phyloP scores from a whole-genome alignment of 306 rosid species.

The Ceratonia siliqua region DNA sequence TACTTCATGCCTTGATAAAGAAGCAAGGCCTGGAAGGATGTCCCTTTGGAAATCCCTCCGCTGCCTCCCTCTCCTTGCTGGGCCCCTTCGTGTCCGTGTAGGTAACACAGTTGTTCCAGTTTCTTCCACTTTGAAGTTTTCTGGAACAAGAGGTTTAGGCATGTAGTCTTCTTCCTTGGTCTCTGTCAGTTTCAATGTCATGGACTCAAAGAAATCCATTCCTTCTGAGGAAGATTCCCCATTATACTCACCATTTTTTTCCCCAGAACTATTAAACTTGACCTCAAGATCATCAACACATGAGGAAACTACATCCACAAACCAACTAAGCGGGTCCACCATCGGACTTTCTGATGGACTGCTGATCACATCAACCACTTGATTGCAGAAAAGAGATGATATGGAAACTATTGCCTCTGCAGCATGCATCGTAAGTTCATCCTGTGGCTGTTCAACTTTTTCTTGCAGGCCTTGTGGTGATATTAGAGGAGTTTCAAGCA shows the following conservation, averaged over 20 bases:
- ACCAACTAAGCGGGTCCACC: conserved; percentile 64
- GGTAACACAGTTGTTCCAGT: conserved; percentile 48
- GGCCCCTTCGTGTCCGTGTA: conserved; percentile 73
- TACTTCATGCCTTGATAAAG: conserved; percentile 93
- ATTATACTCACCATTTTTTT: conserved; percentile 34
- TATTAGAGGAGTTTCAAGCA: conserved; percentile 40
- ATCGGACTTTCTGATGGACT: conserved; percentile 47
- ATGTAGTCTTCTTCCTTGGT: conserved; percentile 87
- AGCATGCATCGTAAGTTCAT: conserved; percentile 64
- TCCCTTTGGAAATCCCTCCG: conserved; percentile 97
- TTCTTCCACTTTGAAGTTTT: conserved; percentile 67
- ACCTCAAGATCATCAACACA: conserved; percentile 49
- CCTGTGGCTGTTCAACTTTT: conserved; percentile 41
- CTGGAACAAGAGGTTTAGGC: conserved; percentile 89
- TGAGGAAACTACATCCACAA: conserved; percentile 66
- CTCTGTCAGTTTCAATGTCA: conserved; percentile 70
- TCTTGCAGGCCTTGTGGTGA: conserved; percentile 30
- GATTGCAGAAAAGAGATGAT: conserved; percentile 49
- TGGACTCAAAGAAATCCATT: conserved; percentile 72
- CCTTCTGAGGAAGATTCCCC: conserved; percentile 48
- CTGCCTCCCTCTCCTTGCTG: conserved; percentile 89
- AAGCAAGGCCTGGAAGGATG: conserved; percentile 86
- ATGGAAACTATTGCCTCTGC: conserved; percentile 82
- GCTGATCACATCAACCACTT: conserved; percentile 37
- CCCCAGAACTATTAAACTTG: conserved; percentile 38